Evolutionary conservation across 2,329 filamentous ascomycete species (phyloP), one percentile per base, ranked within the genome.

Genomic region (Ophiostoma ips): DNA sequence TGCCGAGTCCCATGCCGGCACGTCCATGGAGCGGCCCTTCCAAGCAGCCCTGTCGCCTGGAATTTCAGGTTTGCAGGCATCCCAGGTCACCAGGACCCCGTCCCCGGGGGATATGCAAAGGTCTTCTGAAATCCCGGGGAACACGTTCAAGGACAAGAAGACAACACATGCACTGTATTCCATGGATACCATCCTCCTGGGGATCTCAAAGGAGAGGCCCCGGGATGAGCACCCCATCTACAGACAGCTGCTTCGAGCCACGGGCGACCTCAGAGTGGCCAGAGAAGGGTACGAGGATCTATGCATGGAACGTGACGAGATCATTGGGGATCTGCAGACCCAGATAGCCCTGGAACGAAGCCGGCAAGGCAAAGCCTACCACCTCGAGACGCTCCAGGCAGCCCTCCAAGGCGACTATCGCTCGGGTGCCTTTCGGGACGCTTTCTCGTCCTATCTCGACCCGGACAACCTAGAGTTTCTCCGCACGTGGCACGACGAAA

Each of bases 261-360:
- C 8, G 4, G 24, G 24, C 24, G 24, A 28, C 24, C 24, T 28
- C 24, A 4, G 24, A 28, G 63, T 71, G 30, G 69, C 70, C 13
- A 65, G 63, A 46, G 73, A 77, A 51, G 65, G 71, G n/a, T 60
- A 67, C 33, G 61, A 64, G 5, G 71, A 76, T 37, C 63, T 76
- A 4, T 51, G 63, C 11, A 61, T 65, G 49, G 63, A 65, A 34
- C 66, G 64, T 37, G 62, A 67, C 9, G 60, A 61, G 48, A 66
- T 68, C 18, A 55, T 70, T 37, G 60, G 67, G 40, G 59, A 68
- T 40, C 55, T 68, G 15, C 61, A 64, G 37, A 53, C 50, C 5
- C 37, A 41, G 2, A 36, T 50, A 4, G 33, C 50, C 10, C 45
- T 52, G 5, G 46, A 55, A 12, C 35, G 52, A 31, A 40, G 54